phyloP scores from a whole-genome alignment of 73 alveolate genomes.

The Symbiodinium pilosum region DNA sequence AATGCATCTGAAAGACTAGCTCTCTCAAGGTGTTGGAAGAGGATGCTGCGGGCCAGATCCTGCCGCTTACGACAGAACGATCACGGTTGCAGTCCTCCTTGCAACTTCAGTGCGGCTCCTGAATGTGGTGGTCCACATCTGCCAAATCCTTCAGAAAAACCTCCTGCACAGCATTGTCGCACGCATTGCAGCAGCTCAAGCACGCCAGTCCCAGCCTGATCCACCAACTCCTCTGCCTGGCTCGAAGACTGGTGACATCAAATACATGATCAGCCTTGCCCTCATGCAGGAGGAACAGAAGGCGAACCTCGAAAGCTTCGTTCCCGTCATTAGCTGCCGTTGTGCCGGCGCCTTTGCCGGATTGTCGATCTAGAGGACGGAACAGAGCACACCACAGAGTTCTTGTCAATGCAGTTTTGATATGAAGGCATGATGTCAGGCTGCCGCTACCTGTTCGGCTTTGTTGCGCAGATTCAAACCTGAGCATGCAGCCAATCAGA shows the following conservation, averaged over 20 bases:
- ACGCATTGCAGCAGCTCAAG: neutral
- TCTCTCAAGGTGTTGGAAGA: constrained; percentile 79
- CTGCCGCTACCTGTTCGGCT: constrained; percentile 46
- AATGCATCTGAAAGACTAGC: constrained; percentile 15
- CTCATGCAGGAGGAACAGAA: neutral
- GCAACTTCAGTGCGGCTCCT: neutral
- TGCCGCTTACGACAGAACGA: neutral
- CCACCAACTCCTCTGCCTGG: constrained; percentile 82
- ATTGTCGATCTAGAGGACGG: too few species aligned
- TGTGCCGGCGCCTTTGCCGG: constrained; percentile 30
- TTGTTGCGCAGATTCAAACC: constrained; percentile 62
- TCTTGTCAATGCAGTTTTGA: too few species aligned
- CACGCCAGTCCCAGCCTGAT: constrained; percentile 27
- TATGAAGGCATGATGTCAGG: neutral
- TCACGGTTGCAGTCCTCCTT: neutral
- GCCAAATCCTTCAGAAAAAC: constrained; percentile 41
- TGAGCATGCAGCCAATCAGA: neutral
- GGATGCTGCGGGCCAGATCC: constrained; percentile 85
- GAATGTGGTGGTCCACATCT: constrained; percentile 84
- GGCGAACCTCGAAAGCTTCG: constrained; percentile 22
- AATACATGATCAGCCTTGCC: neutral
- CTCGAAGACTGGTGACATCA: neutral
- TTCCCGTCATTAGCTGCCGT: constrained; percentile 40
- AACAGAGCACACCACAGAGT: too few species aligned
- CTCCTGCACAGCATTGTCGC: constrained; percentile 18